Evolutionary conservation across 768 basidiomycete genomes (phyloP), one percentile per base, ranked within the genome.

Genomic region (Suillus subalutaceus): DNA sequence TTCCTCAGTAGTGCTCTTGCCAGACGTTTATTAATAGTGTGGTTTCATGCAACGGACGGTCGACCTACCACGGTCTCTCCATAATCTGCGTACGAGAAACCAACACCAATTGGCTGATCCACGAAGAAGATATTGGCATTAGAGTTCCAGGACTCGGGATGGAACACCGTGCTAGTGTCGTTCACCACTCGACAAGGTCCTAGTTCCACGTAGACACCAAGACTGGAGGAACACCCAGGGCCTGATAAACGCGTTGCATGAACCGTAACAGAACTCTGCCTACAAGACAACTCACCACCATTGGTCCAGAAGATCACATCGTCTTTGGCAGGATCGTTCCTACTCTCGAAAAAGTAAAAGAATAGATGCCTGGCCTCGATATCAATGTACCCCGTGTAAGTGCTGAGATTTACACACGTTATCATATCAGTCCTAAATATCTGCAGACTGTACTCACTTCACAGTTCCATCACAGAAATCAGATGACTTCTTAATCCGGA

Each of bases 271-370:
- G n/a, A 41, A 43, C 6, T 10, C 20, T 46, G 10, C 16, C 12
- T 13, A 13, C 16, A n/a, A 79, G 76, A 1, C 78, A 79, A 68
- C 84, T 78, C 58, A 63, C 90, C 90, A 68, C 85, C 85, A 65
- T 83, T 83, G n/a, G 81, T 83, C 83, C 82, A 83, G 71, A 88
- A 85, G 12, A 88, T 85, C 9, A 89, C 84, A 68, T 88, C 74
- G 81, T 87, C 86, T 69, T 78, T 81, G 18, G 79, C 82, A 37
- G 88, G 88, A 69, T 86, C 78, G 58, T 80, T 80, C 67, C 91
- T 78, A 67, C 86, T 88, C 76, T 91, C 89, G 74, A 91, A 92
- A 77, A 91, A 91, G 75, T 90, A 90, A 79, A 91, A 91, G 75
- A 88, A 89, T 48, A 89, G 63, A 68, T 89, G 88, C 63, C 87